Base-by-base conservation (phyloP, 2,329 filamentous ascomycete species). In the Ilyonectria destructans region DNA sequence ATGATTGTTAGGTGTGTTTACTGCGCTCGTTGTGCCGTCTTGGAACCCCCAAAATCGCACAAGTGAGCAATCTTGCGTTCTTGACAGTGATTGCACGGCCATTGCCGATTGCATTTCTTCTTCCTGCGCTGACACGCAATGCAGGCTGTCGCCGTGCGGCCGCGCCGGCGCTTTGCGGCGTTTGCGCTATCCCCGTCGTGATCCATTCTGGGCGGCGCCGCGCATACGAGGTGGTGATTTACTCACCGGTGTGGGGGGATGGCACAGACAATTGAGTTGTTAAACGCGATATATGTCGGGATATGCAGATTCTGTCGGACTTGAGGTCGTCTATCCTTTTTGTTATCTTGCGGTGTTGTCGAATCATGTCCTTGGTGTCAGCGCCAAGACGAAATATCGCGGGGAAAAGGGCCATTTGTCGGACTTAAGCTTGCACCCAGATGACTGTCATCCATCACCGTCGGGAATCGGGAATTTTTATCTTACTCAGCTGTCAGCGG, bases 11-110 rank as follows among this genome's bases (percentile, higher is more conserved):
- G 21, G 13, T 3, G 9, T 31, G 15, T 19, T 51, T 17, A 51
- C 48, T 31, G 7, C 1, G 15, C 15, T 9, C 23, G 48, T 6
- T 51, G 29, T 13, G 23, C 15, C 43, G 43, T 23, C 9, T 10
- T 21, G 19, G 43, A 23, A 21, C 9, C 19, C 15, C 48, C 26
- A 31, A 51, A 51, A 12, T 31, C 48, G 23, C 48, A 51, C 48
- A 51, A 17, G 26, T 29, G 48, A 6, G 48, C 48, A 23, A 29
- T 51, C 13, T 15, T 51, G 6, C 48, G 48, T 6, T 29, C 26
- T 23, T 51, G 48, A 23, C 48, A 51, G 6, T 51, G 48, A 31
- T 51, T 51, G 17, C 48, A 51, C 4, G 48, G 48, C 48, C 48
- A 51, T 6, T 29, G 48, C 29, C 48, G 48, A 15, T 31, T 19